Evolutionary conservation across 192 early-diverging fungal species (phyloP), one percentile per base, ranked within the genome.

Genomic region (Mortierella hygrophila): DNA sequence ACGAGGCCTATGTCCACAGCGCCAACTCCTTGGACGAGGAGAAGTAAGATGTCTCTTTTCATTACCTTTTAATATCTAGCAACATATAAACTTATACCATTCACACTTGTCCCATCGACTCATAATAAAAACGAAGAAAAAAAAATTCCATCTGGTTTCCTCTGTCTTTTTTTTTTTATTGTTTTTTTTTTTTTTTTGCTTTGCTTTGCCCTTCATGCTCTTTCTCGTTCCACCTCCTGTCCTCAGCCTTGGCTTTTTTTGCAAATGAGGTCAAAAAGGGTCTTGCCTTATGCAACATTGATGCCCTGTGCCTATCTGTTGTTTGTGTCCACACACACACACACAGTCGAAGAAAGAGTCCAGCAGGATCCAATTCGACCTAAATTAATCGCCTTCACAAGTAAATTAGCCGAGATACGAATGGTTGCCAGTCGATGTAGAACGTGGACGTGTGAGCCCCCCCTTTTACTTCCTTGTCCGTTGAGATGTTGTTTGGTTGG

Each of bases 21-120:
- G 52, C 75, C 73, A 81, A 81, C 29, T 49, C 74, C 63, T 81
- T 81, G 74, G 15, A 47, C 9, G 80, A 75, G 46, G 74, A 81
- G 52, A 72, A 82, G 72, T 81, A 82, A 72, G 65, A 16, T 18
- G 16, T 65, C 23, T 4, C 32, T 41, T 46, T 21, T 26, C 9
- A 16, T 72, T 41, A 15, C 40, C 2, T 26, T 26, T 29, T 42
- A 26, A 41, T 44, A 42, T 46, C 70, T 52, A 52, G 23, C n/a
- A 29, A 72, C 21, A 29, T 18, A 41, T 46, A 69, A 69, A 23
- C 72, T 40, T 79, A 72, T 71, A 70, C 65, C 68, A 71, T 42
- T 72, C 44, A 76, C 68, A 3, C 38, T 3, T 40, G 38, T 68
- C 23, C n/a, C n/a, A 63, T 63, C 60, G 21, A 63, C 20, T 77